phyloP scores from a whole-genome alignment of 1,139 yeast genomes.

The Kluyveromyces sp. region DNA sequence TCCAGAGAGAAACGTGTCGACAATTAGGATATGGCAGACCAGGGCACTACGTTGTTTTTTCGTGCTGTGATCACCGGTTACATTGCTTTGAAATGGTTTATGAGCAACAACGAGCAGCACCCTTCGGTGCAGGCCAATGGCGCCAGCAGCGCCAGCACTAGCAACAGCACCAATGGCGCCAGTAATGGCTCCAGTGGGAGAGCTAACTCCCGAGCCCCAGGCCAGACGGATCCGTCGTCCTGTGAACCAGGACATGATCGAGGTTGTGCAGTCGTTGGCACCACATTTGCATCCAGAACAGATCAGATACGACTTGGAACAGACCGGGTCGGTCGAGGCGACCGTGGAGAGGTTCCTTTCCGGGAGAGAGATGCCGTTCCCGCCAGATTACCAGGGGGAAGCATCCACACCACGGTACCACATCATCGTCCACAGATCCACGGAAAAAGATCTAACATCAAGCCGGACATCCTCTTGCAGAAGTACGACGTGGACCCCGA shows the following conservation, averaged over 20 bases:
- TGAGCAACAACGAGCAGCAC: slow-evolving; percentile 17
- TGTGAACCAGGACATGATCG: slow-evolving; percentile 76
- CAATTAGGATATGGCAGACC: slow-evolving; percentile 8
- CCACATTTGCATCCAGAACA: slow-evolving; percentile 68
- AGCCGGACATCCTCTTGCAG: slow-evolving; percentile 24
- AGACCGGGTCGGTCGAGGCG: slow-evolving; percentile 71
- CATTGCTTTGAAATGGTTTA: slow-evolving; percentile 24
- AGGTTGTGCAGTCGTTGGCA: slow-evolving; percentile 75
- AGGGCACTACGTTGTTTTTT: slow-evolving; percentile 19
- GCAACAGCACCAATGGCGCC: background rate
- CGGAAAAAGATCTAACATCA: slow-evolving; percentile 26
- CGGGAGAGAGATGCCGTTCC: slow-evolving; percentile 57
- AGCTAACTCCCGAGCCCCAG: background rate
- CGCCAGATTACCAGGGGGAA: slow-evolving; percentile 38
- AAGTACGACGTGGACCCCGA: slow-evolving; percentile 23
- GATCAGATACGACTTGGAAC: slow-evolving; percentile 53
- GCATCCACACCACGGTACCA: slow-evolving; percentile 1
- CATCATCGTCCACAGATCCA: slow-evolving; percentile 15
- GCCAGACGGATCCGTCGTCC: slow-evolving; percentile 38
- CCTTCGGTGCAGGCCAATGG: slow-evolving; percentile 10
- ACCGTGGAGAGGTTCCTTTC: slow-evolving; percentile 68
- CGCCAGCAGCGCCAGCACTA: background rate
- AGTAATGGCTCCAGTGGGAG: too few species aligned
- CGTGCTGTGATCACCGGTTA: slow-evolving; percentile 17
- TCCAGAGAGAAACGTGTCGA: background rate